phyloP scores from a whole-genome alignment of 2,329 filamentous ascomycete genomes.

The Penicillium thymicola region DNA sequence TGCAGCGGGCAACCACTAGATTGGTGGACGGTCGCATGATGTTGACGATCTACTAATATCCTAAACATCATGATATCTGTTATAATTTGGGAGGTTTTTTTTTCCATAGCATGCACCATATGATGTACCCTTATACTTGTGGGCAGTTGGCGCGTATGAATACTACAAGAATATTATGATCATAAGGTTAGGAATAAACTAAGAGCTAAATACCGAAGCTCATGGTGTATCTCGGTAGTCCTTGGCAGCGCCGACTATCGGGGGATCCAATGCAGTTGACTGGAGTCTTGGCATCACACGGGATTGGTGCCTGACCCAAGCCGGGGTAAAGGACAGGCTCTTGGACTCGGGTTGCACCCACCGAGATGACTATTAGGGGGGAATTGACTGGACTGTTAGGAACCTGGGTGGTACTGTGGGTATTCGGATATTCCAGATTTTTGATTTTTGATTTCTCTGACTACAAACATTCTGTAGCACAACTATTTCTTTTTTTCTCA shows the following conservation, averaged over 20 bases:
- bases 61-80: background rate
- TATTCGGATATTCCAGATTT: background rate
- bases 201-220: background rate
- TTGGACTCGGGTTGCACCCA: background rate
- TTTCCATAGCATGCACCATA: background rate
- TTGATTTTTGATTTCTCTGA: background rate
- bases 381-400: background rate
- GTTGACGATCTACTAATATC: background rate
- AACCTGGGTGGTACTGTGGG: background rate
- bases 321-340: background rate
- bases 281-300: conserved; percentile 2
- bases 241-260: conserved; percentile 3
- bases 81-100: background rate
- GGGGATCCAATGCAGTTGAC: conserved; percentile 2
- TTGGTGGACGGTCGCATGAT: background rate
- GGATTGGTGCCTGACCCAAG: conserved; percentile 7
- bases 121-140: background rate
- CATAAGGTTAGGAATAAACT: background rate
- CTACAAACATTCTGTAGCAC: background rate
- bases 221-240: background rate
- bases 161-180: background rate
- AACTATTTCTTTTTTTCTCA: background rate
- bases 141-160: background rate
- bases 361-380: background rate
- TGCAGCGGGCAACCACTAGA: background rate